Conservation (phyloP, 768 basidiomycete species). For the Boletus bicolor region DNA sequence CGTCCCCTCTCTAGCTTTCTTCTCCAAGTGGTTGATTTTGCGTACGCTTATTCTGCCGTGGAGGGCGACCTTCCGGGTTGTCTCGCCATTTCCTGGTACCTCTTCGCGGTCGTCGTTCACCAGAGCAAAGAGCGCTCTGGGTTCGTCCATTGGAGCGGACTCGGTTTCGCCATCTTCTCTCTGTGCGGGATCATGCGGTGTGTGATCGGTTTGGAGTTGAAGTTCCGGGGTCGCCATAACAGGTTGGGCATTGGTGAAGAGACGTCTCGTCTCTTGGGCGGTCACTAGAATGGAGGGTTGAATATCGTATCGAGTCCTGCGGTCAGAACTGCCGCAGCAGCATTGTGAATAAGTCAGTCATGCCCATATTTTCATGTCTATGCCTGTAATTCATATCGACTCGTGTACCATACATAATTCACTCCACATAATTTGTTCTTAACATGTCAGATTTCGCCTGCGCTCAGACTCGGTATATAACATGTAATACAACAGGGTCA, state of each 20-base stretch:
- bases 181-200: slow-evolving; percentile 62
- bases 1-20: slow-evolving; percentile 37
- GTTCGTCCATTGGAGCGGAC: slow-evolving; percentile 67
- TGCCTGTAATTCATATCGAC: slow-evolving; percentile 1
- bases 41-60: slow-evolving; percentile 61
- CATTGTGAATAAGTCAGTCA: slow-evolving; percentile 2
- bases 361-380: slow-evolving; percentile 4
- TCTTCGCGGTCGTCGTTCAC: slow-evolving; percentile 63
- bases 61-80: slow-evolving; percentile 70
- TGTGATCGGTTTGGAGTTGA: slow-evolving; percentile 37
- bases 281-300: slow-evolving; percentile 8
- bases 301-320: neutral
- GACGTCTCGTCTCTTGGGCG: slow-evolving; percentile 33
- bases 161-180: slow-evolving; percentile 61
- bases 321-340: neutral
- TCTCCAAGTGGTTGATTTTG: slow-evolving; percentile 55
- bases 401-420: slow-evolving; percentile 13
- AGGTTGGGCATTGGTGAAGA: slow-evolving; percentile 32
- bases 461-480: slow-evolving; percentile 6
- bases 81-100: slow-evolving; percentile 61
- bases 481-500: slow-evolving; percentile 20
- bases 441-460: slow-evolving; percentile 5
- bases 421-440: slow-evolving; percentile 16
- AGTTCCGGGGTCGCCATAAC: slow-evolving; percentile 33
- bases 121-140: slow-evolving; percentile 40